Evolutionary conservation across 306 rosid genomes (phyloP).

Genomic region (Dicorynia guianensis): DNA sequence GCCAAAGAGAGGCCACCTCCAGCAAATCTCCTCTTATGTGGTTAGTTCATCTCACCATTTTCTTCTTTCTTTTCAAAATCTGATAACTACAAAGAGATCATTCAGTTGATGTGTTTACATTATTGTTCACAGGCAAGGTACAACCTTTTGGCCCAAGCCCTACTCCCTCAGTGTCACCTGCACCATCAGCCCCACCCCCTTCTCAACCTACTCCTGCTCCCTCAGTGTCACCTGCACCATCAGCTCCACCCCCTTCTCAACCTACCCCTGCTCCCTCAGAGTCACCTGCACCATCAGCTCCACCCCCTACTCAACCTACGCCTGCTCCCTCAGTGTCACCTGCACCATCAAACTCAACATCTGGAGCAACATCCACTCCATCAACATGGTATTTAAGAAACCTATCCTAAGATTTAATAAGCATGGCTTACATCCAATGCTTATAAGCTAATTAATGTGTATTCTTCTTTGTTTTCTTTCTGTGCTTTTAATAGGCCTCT

Average conservation of each 20-base stretch:
- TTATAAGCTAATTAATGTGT: conserved; percentile 19
- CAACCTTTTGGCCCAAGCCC: conserved; percentile 36
- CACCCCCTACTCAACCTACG: background rate
- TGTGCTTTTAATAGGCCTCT: conserved; percentile 53
- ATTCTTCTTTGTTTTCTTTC: background rate
- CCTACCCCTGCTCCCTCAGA: too few relatives aligned
- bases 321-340: conserved; percentile 43
- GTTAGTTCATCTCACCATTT: conserved; percentile 47
- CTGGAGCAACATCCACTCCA: conserved; percentile 40
- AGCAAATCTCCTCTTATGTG: conserved; percentile 66
- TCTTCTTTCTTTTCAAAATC: background rate
- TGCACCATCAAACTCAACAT: conserved; percentile 30
- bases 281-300: too few relatives aligned
- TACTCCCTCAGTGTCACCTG: too few relatives aligned
- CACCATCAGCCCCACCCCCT: too few relatives aligned
- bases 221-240: too few relatives aligned
- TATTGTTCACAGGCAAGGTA: conserved; percentile 45
- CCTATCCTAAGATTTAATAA: background rate
- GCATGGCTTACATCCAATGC: conserved; percentile 7
- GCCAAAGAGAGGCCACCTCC: conserved; percentile 76
- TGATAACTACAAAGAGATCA: background rate
- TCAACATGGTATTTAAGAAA: conserved; percentile 47
- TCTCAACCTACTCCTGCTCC: too few relatives aligned
- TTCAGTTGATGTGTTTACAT: conserved; percentile 10
- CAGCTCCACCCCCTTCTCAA: too few relatives aligned